Conservation (phyloP, 2,329 filamentous ascomycete genomes). For the Apiospora aurea region DNA sequence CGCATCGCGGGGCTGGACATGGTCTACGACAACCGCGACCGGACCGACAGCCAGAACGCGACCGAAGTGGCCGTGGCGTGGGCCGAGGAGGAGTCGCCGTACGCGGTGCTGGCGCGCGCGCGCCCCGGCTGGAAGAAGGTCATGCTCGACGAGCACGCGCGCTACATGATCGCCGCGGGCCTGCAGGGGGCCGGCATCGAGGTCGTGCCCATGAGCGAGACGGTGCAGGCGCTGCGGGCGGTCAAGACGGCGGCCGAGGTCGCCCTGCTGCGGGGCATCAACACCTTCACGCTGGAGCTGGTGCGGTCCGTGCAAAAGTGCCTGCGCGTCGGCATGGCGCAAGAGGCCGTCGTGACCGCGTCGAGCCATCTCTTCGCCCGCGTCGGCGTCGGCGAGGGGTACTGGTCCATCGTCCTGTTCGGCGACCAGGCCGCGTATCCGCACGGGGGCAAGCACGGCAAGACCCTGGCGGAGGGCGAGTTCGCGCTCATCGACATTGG, state of each 20-base stretch:
- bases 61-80: constrained; percentile 36
- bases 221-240: constrained; percentile 35
- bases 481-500: constrained; percentile 42
- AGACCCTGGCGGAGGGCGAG: constrained; percentile 36
- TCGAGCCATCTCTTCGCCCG: constrained; percentile 35
- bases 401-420: constrained; percentile 41
- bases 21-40: constrained; percentile 32
- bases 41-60: neutral
- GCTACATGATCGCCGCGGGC: constrained; percentile 41
- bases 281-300: constrained; percentile 39
- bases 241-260: constrained; percentile 41
- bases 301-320: constrained; percentile 39
- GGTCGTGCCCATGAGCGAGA: constrained; percentile 39
- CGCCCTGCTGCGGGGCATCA: constrained; percentile 38
- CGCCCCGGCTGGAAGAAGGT: constrained; percentile 33
- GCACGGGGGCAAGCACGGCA: constrained; percentile 39
- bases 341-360: constrained; percentile 35
- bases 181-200: constrained; percentile 37
- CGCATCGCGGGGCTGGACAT: constrained; percentile 40
- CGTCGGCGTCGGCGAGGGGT: constrained; percentile 37
- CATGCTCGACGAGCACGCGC: constrained; percentile 40
- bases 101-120: constrained; percentile 34
- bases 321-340: constrained; percentile 35
- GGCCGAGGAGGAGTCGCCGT: constrained; percentile 39
- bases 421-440: constrained; percentile 40